Percentiles rank a stretch among this genome's conserved stretches.
Evolutionary conservation across 2,329 filamentous ascomycete species (phyloP).

Genomic region (Pseudopithomyces chartarum): DNA sequence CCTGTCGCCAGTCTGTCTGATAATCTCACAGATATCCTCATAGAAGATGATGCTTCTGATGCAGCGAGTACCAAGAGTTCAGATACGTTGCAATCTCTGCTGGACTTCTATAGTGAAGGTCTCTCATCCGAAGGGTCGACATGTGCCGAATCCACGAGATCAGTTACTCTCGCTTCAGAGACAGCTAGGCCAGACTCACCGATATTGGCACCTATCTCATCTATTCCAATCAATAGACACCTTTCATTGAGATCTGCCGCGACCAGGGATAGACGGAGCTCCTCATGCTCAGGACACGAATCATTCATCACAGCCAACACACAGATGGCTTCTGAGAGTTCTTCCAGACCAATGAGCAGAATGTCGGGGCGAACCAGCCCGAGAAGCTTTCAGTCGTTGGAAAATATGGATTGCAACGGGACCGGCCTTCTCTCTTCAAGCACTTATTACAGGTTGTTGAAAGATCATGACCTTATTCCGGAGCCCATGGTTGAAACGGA

Average conservation of each 20-base stretch:
- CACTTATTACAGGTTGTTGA: slow-evolving; percentile 5
- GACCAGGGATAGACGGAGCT: background rate
- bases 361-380: background rate
- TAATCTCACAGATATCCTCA: background rate
- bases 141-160: background rate
- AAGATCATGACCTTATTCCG: slow-evolving; percentile 8
- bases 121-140: background rate
- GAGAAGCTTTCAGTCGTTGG: slow-evolving; percentile 4
- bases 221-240: background rate
- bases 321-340: background rate
- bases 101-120: slow-evolving; percentile 3
- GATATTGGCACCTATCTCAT: background rate
- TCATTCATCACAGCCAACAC: slow-evolving; percentile 10
- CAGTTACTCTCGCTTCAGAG: background rate
- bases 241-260: background rate
- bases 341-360: background rate
- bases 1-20: background rate
- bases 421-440: background rate
- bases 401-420: background rate
- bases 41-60: background rate
- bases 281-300: background rate
- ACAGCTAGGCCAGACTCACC: background rate
- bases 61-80: slow-evolving; percentile 5
- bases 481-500: slow-evolving; percentile 2
- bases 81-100: background rate